These are phyloP conservation scores for Saturnispora sekii DNA, from an alignment of 805 yeast genomes.

Conservation along the genomic window DNA sequence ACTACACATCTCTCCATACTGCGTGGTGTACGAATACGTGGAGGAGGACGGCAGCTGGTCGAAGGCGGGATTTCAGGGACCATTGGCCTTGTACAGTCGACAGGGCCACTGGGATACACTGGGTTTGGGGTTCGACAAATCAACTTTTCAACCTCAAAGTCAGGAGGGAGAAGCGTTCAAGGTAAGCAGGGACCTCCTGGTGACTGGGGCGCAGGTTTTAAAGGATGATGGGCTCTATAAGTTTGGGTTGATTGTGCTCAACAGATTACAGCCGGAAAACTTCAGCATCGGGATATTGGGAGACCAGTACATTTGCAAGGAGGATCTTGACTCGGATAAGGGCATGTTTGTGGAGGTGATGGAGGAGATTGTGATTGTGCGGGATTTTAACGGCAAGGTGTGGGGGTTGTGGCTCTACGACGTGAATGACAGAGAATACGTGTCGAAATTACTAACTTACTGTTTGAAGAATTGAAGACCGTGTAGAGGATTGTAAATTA, in stretches of 20 bases:
- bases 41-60: conserved; percentile 49
- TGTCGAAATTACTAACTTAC: conserved; percentile 33
- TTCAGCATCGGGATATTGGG: conserved; percentile 63
- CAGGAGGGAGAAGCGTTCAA: too few relatives aligned
- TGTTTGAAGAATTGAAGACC: conserved; percentile 18
- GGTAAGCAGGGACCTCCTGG: conserved; percentile 2
- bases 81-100: conserved; percentile 47
- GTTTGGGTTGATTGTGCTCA: conserved; percentile 62
- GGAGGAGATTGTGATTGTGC: conserved; percentile 61
- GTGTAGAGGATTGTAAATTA: too few relatives aligned
- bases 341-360: conserved; percentile 59
- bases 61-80: conserved; percentile 62
- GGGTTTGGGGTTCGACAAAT: conserved; percentile 6
- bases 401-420: conserved; percentile 76
- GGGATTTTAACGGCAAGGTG: conserved; percentile 57
- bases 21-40: conserved; percentile 59
- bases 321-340: conserved; percentile 18
- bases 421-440: conserved; percentile 51
- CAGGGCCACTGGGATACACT: conserved; percentile 12
- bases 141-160: neutral
- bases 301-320: conserved; percentile 31
- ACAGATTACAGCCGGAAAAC: conserved; percentile 59
- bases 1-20: conserved; percentile 59
- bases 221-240: conserved; percentile 36
- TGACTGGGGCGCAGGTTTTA: conserved; percentile 24